Evolutionary conservation across 1,284 basidiomycete species (phyloP), one percentile per base, ranked within the genome.

Genomic region (Malassezia nana): DNA sequence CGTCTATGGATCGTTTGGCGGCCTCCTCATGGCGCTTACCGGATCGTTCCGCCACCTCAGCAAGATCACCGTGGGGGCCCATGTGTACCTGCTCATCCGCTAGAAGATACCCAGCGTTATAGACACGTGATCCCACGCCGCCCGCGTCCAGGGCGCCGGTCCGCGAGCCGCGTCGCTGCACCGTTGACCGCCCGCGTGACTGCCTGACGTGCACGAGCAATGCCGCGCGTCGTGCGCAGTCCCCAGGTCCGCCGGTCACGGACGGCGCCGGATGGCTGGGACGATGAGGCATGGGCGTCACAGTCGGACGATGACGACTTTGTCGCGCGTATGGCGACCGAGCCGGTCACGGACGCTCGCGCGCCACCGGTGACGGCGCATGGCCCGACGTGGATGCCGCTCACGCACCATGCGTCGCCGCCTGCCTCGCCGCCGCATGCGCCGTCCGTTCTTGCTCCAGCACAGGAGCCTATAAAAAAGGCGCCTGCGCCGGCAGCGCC

Each of bases 1-100:
- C 26, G 91, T 86, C 28, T 98, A 96, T 74, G 85, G 85, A 43
- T 95, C 89, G 4, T 98, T 94, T 63, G 92, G 92, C 40, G 92
- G 92, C n/a, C 79, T 98, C 25, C 79, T 98, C 44, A 86, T 98
- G 84, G 90, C 92, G 1, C 78, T 98, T 54, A 86, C 89, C 41
- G 92, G 92, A 5, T 87, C 84, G 38, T 92, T 85, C 77, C 82
- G 94, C 58, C 90, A 96, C 78, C 82, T 96, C 80, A 85, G 87
- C 45, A 84, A 82, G 70, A 83, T 98, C 57, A 88, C 92, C 16
- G 82, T 96, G 24, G 90, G 91, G 24, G 87, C 92, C 70, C 86
- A 90, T 60, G 81, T 96, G 55, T 96, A 89, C 76, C 78, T 95
- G 47, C 80, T 96, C 38, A 81, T 95, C 76, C 81, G 90, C 65